Conservation (phyloP, 805 yeast species). For the Ogataea saltuana region DNA sequence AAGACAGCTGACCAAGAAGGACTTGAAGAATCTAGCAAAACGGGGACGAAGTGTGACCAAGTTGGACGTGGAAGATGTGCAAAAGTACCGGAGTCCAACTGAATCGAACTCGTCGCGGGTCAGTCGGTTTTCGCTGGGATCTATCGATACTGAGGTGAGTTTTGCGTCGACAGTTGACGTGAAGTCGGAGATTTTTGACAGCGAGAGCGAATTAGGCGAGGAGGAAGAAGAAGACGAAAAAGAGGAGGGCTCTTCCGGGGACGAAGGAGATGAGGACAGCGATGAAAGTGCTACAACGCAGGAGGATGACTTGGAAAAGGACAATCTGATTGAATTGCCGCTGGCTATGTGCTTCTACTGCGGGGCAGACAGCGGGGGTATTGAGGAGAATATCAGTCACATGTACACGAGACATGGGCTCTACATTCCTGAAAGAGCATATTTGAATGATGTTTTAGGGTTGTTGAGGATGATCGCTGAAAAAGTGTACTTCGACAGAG, state of each 20-base stretch:
- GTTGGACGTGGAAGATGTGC: not conserved
- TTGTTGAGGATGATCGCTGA: constrained; percentile 71
- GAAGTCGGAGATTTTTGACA: constrained; percentile 20
- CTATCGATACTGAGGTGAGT: constrained; percentile 24
- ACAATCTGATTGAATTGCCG: constrained; percentile 31
- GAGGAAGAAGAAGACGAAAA: constrained; percentile 17
- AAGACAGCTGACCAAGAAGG: constrained; percentile 44
- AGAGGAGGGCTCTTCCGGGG: constrained; percentile 16
- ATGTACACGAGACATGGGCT: constrained; percentile 82
- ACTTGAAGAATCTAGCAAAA: constrained; percentile 32
- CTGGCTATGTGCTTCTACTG: constrained; percentile 52
- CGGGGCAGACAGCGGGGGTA: constrained; percentile 39
- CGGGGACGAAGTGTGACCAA: constrained; percentile 31
- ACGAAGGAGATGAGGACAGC: constrained; percentile 1
- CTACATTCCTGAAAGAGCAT: constrained; percentile 80
- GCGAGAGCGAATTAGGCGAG: constrained; percentile 17
- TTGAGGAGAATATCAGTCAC: constrained; percentile 58
- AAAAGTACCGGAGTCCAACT: constrained; percentile 44
- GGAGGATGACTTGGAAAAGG: not conserved
- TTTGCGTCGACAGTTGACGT: constrained; percentile 28
- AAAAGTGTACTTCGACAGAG: constrained; percentile 72
- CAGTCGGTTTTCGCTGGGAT: constrained; percentile 55
- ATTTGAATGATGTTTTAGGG: constrained; percentile 67
- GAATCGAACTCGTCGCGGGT: constrained; percentile 54
- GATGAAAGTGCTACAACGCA: not conserved